Conservation (phyloP, 805 yeast species). For the Schwanniomyces pseudopolymorphus region DNA sequence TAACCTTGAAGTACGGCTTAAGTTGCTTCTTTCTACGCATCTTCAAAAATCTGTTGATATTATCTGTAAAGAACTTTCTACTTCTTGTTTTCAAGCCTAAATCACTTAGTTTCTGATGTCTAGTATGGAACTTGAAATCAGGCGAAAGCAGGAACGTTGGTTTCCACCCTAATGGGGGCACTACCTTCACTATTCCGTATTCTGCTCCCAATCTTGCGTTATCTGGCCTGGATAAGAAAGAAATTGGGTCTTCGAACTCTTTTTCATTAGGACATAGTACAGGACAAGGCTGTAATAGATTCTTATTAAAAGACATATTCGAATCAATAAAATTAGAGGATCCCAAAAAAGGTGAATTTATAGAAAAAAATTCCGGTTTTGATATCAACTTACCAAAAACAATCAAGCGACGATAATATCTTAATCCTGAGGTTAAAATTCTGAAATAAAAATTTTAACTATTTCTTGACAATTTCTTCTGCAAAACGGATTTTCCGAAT, state of each 20-base stretch:
- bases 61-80: conserved; percentile 59
- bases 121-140: conserved; percentile 60
- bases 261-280: conserved; percentile 42
- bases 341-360: background rate
- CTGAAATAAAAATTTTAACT: background rate
- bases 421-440: background rate
- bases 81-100: conserved; percentile 63
- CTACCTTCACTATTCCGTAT: conserved; percentile 52
- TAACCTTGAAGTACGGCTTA: conserved; percentile 18
- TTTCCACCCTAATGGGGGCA: conserved; percentile 53
- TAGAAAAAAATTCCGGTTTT: background rate
- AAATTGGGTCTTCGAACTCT: conserved; percentile 52
- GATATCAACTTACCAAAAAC: background rate
- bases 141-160: conserved; percentile 58
- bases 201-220: conserved; percentile 41
- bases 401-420: background rate
- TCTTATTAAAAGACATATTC: conserved; percentile 11
- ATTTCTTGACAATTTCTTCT: background rate
- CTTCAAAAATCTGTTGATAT: conserved; percentile 55
- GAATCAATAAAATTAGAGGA: background rate
- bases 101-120: conserved; percentile 67
- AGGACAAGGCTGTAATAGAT: conserved; percentile 40
- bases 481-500: background rate
- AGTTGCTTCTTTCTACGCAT: conserved; percentile 38
- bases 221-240: conserved; percentile 43